phyloP scores from a whole-genome alignment of 345 rosid species.

The Melastoma malabathricum region DNA sequence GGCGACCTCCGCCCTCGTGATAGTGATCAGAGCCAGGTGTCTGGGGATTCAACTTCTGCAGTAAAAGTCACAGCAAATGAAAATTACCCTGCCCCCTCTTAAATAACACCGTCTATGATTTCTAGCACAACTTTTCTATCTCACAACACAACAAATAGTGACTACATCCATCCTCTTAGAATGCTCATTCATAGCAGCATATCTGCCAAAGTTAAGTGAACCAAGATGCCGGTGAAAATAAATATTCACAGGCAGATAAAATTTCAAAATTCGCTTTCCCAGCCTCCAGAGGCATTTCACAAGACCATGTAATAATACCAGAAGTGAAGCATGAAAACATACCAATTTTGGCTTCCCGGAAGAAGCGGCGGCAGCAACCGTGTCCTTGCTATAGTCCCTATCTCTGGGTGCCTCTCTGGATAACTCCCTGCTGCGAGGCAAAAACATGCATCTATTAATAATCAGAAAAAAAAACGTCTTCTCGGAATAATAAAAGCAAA shows the following conservation, averaged over 20 bases:
- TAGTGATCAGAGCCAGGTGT: slow-evolving; percentile 15
- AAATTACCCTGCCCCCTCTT: no score
- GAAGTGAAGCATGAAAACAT: slow-evolving; percentile 19
- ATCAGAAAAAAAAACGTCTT: no score
- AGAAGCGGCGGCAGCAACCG: slow-evolving; percentile 33
- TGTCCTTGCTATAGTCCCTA: slow-evolving; percentile 58
- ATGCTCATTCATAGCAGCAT: no score
- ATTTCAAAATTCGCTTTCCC: no score
- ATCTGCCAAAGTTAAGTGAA: no score
- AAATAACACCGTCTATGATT: no score
- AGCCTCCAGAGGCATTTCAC: neutral
- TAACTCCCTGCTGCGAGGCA: slow-evolving; percentile 43
- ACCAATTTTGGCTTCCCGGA: slow-evolving; percentile 42
- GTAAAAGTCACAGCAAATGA: neutral
- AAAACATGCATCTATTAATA: neutral
- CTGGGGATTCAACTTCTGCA: slow-evolving; percentile 29
- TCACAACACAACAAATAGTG: no score
- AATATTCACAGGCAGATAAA: no score
- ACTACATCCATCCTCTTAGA: no score
- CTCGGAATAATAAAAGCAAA: no score
- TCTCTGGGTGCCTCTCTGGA: slow-evolving; percentile 64
- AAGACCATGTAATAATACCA: slow-evolving; percentile 3
- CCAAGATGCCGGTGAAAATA: no score
- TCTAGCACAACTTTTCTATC: no score
- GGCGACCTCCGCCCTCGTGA: slow-evolving; percentile 33